Evolutionary conservation across 1,284 basidiomycete genomes (phyloP), one percentile per base, ranked within the genome.

Genomic region (Sphaerobolus stellatus): DNA sequence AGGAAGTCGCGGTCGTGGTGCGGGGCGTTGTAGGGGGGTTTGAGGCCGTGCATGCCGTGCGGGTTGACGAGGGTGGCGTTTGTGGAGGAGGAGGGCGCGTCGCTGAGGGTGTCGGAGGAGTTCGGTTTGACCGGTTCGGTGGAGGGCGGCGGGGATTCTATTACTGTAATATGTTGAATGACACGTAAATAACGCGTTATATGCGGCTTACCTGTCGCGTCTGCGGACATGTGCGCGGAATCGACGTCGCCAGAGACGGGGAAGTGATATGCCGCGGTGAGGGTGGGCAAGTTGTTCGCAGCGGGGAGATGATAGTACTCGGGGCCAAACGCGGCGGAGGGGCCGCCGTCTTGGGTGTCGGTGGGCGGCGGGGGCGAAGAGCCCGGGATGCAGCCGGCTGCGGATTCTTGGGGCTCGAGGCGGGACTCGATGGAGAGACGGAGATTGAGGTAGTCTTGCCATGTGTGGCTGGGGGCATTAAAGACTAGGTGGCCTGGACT

Each of bases 401-500:
- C 51, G 25, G 30, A 52, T 29, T 22, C n/a, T n/a, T n/a, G n/a
- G n/a, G n/a, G n/a, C n/a, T n/a, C n/a, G n/a, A n/a, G n/a, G n/a
- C 51, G 40, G 20, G 51, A 47, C 28, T 54, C 52, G 24, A 48
- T 24, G 24, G 46, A 48, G 5, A 54, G 24, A 20, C 52, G 52
- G 20, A 54, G 34, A n/a, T 48, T 54, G 16, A 54, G 45, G 30
- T 54, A 54, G 29, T 54, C 52, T 31, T 54, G 52, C 52, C 52
- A 54, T 24, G 52, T 54, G 34, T 54, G 41, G 29, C 45, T 54
- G 18, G 52, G 52, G 20, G 29, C 41, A 28, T 4, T 48, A 29
- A 54, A 54, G 3, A 54, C 52, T 5, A 54, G 36, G 24, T 54
- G 52, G 7, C 52, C 52, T 54, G 22, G 11, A 31, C 28, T n/a